A percentile compares a stretch with the other conserved stretches of the same genome.
Conservation (phyloP, 2,329 filamentous ascomycete species). For the Exophiala aquamarina region DNA sequence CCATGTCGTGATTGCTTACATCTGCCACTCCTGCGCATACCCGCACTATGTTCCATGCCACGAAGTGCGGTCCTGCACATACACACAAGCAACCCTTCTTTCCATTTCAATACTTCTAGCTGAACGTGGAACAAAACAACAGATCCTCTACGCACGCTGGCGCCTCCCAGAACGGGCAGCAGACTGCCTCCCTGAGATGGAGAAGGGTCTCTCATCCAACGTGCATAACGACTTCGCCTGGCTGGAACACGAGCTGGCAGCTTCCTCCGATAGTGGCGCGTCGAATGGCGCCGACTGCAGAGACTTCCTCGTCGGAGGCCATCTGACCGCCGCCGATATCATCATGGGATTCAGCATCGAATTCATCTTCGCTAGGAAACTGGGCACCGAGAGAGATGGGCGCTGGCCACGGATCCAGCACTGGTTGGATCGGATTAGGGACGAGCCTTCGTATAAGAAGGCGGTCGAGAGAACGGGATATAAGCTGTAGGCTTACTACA, state of each 20-base stretch:
- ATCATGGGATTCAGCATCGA: conserved; percentile 46
- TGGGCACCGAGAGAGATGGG: conserved; percentile 15
- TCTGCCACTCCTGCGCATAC: no score
- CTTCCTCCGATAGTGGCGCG: no score
- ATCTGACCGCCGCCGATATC: conserved; percentile 45
- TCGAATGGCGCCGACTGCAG: conserved; percentile 26
- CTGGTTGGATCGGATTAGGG: conserved; percentile 21
- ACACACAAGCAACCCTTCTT: no score
- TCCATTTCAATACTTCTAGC: no score
- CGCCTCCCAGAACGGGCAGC: conserved; percentile 35
- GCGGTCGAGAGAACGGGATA: conserved; percentile 27
- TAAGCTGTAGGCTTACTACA: no score
- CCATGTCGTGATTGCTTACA: no score
- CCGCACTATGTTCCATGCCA: no score
- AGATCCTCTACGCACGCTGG: conserved; percentile 46
- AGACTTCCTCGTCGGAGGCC: conserved; percentile 43
- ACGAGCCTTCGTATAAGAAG: conserved; percentile 17
- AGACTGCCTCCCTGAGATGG: conserved; percentile 33
- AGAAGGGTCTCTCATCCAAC: conserved; percentile 42
- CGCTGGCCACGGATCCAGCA: conserved; percentile 21
- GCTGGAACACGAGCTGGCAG: conserved; percentile 43
- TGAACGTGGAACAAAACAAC: not conserved
- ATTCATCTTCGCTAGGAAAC: conserved; percentile 37
- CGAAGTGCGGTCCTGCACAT: no score
- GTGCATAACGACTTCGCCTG: conserved; percentile 47